phyloP scores from a whole-genome alignment of 345 rosid genomes.

The Ceriops tagal region DNA sequence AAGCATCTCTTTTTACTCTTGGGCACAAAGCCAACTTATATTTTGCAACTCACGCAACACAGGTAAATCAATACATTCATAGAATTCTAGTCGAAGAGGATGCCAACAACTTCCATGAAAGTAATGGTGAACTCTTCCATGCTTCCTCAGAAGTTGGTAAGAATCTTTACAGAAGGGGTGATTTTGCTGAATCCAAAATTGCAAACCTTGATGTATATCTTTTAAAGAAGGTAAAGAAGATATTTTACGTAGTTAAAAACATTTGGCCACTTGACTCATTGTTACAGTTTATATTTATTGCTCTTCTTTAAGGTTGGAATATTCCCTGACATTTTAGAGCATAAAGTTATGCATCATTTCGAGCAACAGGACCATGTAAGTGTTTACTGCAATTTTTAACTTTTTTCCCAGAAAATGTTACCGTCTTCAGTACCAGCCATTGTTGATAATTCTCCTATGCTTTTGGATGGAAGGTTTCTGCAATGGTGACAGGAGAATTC shows the following conservation, averaged over 20 bases:
- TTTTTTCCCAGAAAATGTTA: not conserved
- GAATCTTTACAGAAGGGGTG: constrained; percentile 67
- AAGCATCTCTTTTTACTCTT: not conserved
- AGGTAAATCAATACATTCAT: constrained; percentile 85
- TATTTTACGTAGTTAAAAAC: constrained; percentile 3
- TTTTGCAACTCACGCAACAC: constrained; percentile 21
- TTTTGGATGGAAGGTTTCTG: constrained; percentile 63
- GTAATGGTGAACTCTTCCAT: constrained; percentile 44
- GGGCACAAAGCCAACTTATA: constrained; percentile 9
- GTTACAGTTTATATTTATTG: constrained; percentile 13
- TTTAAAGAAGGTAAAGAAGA: constrained; percentile 47
- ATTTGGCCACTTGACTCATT: not conserved
- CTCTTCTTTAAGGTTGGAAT: constrained; percentile 59
- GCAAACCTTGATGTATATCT: constrained; percentile 52
- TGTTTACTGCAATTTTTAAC: not conserved
- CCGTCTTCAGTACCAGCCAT: not conserved
- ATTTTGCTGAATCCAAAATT: constrained; percentile 66
- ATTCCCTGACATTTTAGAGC: constrained; percentile 80
- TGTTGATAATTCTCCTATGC: constrained; percentile 4
- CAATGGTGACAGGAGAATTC: constrained; percentile 85
- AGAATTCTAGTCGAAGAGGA: constrained; percentile 83
- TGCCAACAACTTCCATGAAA: constrained; percentile 36
- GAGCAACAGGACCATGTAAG: constrained; percentile 72
- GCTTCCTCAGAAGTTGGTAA: constrained; percentile 70
- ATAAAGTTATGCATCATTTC: constrained; percentile 68